Conservation (phyloP, 148 eudicot species). For the Camellia granthamiana region DNA sequence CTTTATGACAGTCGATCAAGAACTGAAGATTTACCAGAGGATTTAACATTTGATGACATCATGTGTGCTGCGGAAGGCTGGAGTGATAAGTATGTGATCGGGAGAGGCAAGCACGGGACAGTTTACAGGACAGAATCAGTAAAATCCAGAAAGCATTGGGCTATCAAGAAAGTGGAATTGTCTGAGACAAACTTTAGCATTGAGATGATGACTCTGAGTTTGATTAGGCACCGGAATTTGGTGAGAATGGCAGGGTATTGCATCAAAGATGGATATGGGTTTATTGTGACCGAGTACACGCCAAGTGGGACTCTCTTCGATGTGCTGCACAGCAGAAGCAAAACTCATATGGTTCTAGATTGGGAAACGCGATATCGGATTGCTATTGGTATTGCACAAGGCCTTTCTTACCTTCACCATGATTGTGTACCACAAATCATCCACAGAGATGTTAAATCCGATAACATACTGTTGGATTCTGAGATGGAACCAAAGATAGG, state of each 20-base stretch:
- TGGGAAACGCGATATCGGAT: conserved; percentile 12
- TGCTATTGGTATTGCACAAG: conserved; percentile 24
- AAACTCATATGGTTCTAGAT: conserved; percentile 4
- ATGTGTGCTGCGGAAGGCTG: conserved; percentile 11
- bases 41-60: conserved; percentile 6
- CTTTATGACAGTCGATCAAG: background rate
- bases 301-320: conserved; percentile 20
- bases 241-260: conserved; percentile 19
- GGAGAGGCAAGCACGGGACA: conserved; percentile 22
- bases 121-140: conserved; percentile 20
- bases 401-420: conserved; percentile 23
- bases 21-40: conserved; percentile 20
- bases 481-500: conserved; percentile 24
- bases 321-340: conserved; percentile 11
- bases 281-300: conserved; percentile 19
- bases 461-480: conserved; percentile 21
- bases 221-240: conserved; percentile 23
- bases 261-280: conserved; percentile 20
- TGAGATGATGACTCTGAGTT: conserved; percentile 15
- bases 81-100: conserved; percentile 17
- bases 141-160: conserved; percentile 21
- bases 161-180: conserved; percentile 22
- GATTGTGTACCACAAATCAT: conserved; percentile 24
- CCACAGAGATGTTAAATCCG: conserved; percentile 22
- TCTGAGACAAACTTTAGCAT: conserved; percentile 12